Evolutionary conservation across 2,329 filamentous ascomycete species (phyloP).

Genomic region (Orbilia brochopaga): DNA sequence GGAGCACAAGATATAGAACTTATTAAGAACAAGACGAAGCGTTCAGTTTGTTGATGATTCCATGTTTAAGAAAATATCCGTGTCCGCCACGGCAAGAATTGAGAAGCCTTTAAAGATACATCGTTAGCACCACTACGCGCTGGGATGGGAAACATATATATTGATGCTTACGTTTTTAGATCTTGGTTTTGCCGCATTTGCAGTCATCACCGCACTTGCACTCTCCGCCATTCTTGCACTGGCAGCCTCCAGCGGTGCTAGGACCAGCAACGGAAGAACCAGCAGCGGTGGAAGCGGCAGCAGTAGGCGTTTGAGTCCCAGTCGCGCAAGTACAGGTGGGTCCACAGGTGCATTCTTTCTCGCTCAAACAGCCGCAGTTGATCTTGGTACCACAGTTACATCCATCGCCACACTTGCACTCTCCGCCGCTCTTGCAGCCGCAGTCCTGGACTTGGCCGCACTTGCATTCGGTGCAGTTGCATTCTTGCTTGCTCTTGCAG

Average conservation of each 20-base stretch:
- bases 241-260: neutral
- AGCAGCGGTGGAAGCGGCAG: neutral
- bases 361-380: conserved; percentile 1
- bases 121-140: too few relatives aligned
- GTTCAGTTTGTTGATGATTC: too few relatives aligned
- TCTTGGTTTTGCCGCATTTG: conserved; percentile 22
- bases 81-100: too few relatives aligned
- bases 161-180: conserved; percentile 16
- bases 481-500: conserved; percentile 26
- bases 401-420: conserved; percentile 10
- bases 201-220: conserved; percentile 37
- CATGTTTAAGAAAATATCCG: too few relatives aligned
- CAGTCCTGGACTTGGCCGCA: conserved; percentile 36
- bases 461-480: conserved; percentile 24
- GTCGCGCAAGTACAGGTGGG: neutral
- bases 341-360: neutral
- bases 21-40: too few relatives aligned
- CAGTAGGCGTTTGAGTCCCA: too few relatives aligned
- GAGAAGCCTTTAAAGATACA: too few relatives aligned
- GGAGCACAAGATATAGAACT: too few relatives aligned
- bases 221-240: neutral
- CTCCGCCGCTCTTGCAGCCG: conserved; percentile 13
- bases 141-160: neutral
- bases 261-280: neutral
- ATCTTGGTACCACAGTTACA: neutral